These are phyloP conservation scores for Penicillium ucsense DNA, from an alignment of 495 filamentous ascomycete genomes.

Conservation along the genomic window DNA sequence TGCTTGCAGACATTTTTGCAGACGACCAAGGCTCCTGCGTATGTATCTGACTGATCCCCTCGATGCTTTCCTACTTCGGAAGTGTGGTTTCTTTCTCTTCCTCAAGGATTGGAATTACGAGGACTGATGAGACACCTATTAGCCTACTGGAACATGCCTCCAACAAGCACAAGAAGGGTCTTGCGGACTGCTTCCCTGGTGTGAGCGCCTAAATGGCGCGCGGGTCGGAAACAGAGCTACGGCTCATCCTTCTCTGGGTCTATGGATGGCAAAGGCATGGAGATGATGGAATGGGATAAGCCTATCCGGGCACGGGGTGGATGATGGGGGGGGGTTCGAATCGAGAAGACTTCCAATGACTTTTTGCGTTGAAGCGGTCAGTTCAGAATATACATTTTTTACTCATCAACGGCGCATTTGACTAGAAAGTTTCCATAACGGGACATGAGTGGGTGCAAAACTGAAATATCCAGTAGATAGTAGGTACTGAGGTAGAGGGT, in stretches of 20 bases:
- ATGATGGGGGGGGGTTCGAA: background rate
- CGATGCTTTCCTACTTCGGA: background rate
- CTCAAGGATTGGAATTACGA: no score
- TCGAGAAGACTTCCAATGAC: background rate
- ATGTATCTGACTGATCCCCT: constrained; percentile 1
- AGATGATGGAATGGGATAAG: no score
- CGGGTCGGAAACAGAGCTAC: background rate
- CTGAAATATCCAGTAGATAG: background rate
- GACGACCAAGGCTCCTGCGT: constrained; percentile 23
- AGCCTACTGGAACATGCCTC: constrained; percentile 21
- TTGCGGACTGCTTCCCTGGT: constrained; percentile 18
- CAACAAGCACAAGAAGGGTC: constrained; percentile 22
- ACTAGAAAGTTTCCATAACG: background rate
- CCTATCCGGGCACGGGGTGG: background rate
- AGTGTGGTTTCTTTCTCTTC: no score
- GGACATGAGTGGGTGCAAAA: background rate
- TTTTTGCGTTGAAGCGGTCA: background rate
- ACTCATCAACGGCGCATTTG: background rate
- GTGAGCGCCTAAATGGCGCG: constrained; percentile 6
- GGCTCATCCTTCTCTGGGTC: no score
- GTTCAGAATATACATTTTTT: background rate
- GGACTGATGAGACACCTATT: background rate
- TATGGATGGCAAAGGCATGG: no score
- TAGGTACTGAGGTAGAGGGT: no score
- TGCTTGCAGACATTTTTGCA: constrained; percentile 22